Conservation (phyloP, 805 yeast genomes). For the Candida easanensis region DNA sequence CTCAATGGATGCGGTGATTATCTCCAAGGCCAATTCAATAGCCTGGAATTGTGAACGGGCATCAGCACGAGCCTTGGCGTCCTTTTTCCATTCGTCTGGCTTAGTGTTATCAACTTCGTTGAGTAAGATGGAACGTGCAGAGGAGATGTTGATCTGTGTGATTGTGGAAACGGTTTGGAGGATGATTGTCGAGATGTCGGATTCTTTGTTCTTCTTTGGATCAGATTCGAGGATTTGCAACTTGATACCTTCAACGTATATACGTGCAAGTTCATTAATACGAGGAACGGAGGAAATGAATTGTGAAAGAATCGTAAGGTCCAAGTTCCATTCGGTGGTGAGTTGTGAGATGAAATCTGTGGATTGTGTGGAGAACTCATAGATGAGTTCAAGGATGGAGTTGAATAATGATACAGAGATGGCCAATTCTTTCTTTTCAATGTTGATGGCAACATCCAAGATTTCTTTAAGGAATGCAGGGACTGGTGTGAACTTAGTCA, state of each 20-base stretch:
- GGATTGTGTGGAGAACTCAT: constrained; percentile 61
- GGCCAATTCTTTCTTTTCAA: constrained; percentile 25
- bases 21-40: constrained; percentile 69
- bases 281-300: constrained; percentile 12
- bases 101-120: constrained; percentile 34
- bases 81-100: constrained; percentile 29
- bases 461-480: constrained; percentile 29
- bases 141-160: constrained; percentile 31
- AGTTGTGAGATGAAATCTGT: constrained; percentile 42
- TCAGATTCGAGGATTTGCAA: constrained; percentile 35
- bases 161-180: constrained; percentile 26
- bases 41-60: constrained; percentile 58
- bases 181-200: constrained; percentile 25
- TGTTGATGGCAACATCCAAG: constrained; percentile 28
- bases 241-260: constrained; percentile 37
- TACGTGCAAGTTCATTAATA: constrained; percentile 32
- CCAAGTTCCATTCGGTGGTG: constrained; percentile 18
- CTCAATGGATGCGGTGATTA: constrained; percentile 75
- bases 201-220: constrained; percentile 16
- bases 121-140: constrained; percentile 28
- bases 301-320: constrained; percentile 13
- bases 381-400: constrained; percentile 53
- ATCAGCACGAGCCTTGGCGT: constrained; percentile 37
- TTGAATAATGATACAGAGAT: constrained; percentile 46
- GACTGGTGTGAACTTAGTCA: constrained; percentile 25